phyloP scores from a whole-genome alignment of 768 basidiomycete species.

The Collybiopsis confluens region DNA sequence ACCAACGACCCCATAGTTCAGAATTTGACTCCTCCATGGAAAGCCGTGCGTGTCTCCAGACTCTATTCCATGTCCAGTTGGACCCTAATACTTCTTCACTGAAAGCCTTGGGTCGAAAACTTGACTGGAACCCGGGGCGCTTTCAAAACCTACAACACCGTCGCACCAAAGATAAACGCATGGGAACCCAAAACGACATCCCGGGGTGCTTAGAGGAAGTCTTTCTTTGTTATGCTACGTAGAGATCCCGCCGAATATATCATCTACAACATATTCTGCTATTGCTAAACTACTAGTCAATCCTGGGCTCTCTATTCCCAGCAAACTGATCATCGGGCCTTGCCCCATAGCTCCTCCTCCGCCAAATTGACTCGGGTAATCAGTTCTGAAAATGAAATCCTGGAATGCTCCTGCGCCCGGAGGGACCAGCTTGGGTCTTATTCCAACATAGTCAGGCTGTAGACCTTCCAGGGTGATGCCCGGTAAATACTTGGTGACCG shows the following conservation, averaged over 20 bases:
- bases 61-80: no score
- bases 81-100: neutral
- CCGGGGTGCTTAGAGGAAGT: slow-evolving; percentile 26
- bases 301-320: slow-evolving; percentile 93
- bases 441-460: slow-evolving; percentile 78
- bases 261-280: slow-evolving; percentile 75
- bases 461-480: slow-evolving; percentile 55
- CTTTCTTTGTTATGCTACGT: neutral
- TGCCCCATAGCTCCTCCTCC: slow-evolving; percentile 18
- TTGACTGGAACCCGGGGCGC: slow-evolving; percentile 91
- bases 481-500: slow-evolving; percentile 74
- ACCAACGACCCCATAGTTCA: slow-evolving; percentile 70
- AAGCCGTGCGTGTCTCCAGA: slow-evolving; percentile 58
- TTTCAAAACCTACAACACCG: slow-evolving; percentile 87
- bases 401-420: slow-evolving; percentile 66
- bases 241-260: slow-evolving; percentile 33
- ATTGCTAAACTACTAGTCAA: slow-evolving; percentile 85
- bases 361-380: slow-evolving; percentile 42
- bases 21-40: slow-evolving; percentile 71
- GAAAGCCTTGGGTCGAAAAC: slow-evolving; percentile 80
- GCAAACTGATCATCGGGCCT: slow-evolving; percentile 69
- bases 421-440: slow-evolving; percentile 82
- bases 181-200: slow-evolving; percentile 76
- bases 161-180: slow-evolving; percentile 69
- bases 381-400: slow-evolving; percentile 74